Evolutionary conservation across 2,329 filamentous ascomycete species (phyloP).

Genomic region (Cytospora chrysosperma): DNA sequence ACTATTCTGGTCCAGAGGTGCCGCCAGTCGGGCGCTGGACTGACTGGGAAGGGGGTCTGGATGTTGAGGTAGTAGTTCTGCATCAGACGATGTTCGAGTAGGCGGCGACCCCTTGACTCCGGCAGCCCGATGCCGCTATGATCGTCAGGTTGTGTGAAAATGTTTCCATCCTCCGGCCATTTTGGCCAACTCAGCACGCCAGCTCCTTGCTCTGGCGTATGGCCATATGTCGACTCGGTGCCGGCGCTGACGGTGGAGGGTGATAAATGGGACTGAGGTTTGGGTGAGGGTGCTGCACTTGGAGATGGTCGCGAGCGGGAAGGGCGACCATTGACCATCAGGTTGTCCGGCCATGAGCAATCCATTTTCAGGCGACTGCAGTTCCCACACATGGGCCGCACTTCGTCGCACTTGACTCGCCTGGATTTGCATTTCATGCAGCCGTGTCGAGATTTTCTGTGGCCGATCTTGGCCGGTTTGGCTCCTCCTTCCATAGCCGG

Average conservation of each 20-base stretch:
- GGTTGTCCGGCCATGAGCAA: slow-evolving; percentile 27
- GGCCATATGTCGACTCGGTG: neutral
- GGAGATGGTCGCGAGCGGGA: slow-evolving; percentile 1
- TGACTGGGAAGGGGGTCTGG: slow-evolving; percentile 23
- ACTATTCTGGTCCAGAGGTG: slow-evolving; percentile 27
- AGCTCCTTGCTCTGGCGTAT: slow-evolving; percentile 3
- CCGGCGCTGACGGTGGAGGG: slow-evolving; percentile 3
- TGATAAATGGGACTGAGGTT: neutral
- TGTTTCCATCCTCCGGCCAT: slow-evolving; percentile 9
- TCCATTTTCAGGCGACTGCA: slow-evolving; percentile 29
- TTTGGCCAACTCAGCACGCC: slow-evolving; percentile 15
- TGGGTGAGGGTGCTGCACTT: slow-evolving; percentile 14
- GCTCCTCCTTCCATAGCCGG: neutral
- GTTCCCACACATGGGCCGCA: slow-evolving; percentile 29
- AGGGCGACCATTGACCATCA: neutral
- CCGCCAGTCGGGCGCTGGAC: slow-evolving; percentile 26
- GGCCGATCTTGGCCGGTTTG: slow-evolving; percentile 30
- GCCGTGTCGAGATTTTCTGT: slow-evolving; percentile 35
- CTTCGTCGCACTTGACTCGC: slow-evolving; percentile 33
- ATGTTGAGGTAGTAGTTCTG: slow-evolving; percentile 29
- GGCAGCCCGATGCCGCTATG: slow-evolving; percentile 23
- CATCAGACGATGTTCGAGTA: slow-evolving; percentile 33
- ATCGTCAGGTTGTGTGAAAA: slow-evolving; percentile 14
- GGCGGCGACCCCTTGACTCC: slow-evolving; percentile 28
- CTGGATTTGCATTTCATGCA: slow-evolving; percentile 33